Conservation (phyloP, 345 rosid genomes). For the Zanthoxylum bungeanum region DNA sequence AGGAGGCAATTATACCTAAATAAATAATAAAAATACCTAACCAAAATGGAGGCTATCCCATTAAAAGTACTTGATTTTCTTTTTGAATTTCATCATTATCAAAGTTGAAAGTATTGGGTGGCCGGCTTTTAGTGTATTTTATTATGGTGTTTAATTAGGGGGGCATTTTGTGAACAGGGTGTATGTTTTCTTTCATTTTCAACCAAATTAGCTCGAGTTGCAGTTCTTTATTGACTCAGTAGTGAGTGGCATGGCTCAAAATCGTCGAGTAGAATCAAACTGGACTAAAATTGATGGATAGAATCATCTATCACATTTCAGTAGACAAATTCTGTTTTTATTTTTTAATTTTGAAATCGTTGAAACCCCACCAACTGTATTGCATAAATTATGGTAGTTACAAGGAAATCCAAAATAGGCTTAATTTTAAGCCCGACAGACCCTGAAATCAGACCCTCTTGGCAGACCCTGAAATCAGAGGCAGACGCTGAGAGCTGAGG, state of each 20-base stretch:
- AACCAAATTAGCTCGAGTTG: neutral
- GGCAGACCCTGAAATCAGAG: too few species aligned
- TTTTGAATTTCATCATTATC: neutral
- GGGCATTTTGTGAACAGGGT: neutral
- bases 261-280: neutral
- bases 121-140: neutral
- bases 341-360: too few species aligned
- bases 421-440: too few species aligned
- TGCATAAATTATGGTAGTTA: too few species aligned
- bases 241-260: neutral
- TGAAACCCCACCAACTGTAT: too few species aligned
- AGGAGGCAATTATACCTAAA: too few species aligned
- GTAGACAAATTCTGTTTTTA: neutral
- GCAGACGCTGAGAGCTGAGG: too few species aligned
- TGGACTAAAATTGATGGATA: neutral
- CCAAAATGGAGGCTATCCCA: neutral
- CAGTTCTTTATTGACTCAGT: neutral
- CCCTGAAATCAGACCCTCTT: too few species aligned
- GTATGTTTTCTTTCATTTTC: neutral
- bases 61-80: neutral
- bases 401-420: too few species aligned
- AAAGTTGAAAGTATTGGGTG: neutral
- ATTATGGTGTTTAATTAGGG: neutral
- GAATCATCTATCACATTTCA: neutral
- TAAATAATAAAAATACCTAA: neutral